Evolutionary conservation across 441 rosid genomes (phyloP).

Genomic region (Gossypium lobatum): DNA sequence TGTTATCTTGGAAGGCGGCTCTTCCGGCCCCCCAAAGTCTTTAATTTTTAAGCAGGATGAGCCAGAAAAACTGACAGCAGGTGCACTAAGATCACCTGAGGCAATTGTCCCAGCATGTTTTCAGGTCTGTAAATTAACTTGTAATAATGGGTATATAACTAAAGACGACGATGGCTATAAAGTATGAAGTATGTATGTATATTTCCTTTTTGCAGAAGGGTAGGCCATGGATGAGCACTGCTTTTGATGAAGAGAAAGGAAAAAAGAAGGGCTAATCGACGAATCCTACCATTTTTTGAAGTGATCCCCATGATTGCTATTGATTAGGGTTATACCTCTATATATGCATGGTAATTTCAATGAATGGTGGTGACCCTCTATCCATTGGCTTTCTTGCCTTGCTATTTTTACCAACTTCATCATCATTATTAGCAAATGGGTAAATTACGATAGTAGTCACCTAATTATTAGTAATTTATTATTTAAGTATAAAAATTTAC

Average conservation of each 20-base stretch:
- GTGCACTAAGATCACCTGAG: background rate
- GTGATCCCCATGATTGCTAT: conserved; percentile 3
- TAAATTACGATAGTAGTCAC: too few species aligned
- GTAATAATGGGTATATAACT: background rate
- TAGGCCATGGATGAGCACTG: background rate
- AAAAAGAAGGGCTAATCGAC: background rate
- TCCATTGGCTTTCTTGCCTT: background rate
- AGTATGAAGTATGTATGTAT: background rate
- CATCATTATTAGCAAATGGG: background rate
- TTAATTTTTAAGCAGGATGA: background rate
- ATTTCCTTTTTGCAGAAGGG: background rate
- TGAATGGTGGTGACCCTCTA: background rate
- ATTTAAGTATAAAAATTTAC: too few species aligned
- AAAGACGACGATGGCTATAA: background rate
- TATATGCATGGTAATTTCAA: background rate
- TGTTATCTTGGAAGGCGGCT: background rate
- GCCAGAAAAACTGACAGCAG: background rate
- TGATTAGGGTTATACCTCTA: background rate
- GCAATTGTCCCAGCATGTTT: background rate
- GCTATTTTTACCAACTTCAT: background rate
- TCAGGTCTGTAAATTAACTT: background rate
- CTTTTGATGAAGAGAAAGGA: conserved; percentile 1
- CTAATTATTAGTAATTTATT: too few species aligned
- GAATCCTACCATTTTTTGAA: conserved; percentile 3
- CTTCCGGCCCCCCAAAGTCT: background rate